These are phyloP conservation scores for Backusella tarrabulga DNA, from an alignment of 192 early-diverging fungal genomes.

Conservation along the genomic window DNA sequence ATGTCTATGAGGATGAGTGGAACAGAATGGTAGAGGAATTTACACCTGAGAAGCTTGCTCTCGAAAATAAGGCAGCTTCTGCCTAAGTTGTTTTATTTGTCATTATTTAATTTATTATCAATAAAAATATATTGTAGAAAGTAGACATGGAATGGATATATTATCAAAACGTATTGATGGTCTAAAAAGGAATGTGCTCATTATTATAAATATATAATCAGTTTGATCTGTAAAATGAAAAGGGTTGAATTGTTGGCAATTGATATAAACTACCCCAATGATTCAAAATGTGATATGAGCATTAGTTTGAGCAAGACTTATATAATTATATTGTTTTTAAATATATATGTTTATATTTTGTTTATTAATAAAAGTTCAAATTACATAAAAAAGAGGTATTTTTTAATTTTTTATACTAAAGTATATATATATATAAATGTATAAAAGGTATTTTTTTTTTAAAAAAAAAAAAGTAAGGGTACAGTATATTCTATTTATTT, in stretches of 20 bases:
- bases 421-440: constrained; percentile 6
- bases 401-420: not conserved
- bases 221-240: too few species aligned
- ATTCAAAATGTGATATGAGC: too few species aligned
- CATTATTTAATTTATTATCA: not conserved
- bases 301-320: not conserved
- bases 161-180: too few species aligned
- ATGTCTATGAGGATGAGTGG: not conserved
- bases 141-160: not conserved
- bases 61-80: not conserved
- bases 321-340: not conserved
- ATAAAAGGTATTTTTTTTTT: not conserved
- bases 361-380: not conserved
- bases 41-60: constrained; percentile 9
- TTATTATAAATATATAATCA: too few species aligned
- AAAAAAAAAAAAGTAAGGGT: not conserved
- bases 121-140: not conserved
- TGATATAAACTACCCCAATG: too few species aligned
- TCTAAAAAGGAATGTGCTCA: too few species aligned
- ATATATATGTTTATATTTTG: not conserved
- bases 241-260: too few species aligned
- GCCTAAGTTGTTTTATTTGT: not conserved
- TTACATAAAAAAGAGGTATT: not conserved
- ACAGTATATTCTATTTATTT: constrained; percentile 20
- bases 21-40: constrained; percentile 14